Base-by-base conservation (phyloP, 768 basidiomycete genomes). In the Neoboletus magnificus region DNA sequence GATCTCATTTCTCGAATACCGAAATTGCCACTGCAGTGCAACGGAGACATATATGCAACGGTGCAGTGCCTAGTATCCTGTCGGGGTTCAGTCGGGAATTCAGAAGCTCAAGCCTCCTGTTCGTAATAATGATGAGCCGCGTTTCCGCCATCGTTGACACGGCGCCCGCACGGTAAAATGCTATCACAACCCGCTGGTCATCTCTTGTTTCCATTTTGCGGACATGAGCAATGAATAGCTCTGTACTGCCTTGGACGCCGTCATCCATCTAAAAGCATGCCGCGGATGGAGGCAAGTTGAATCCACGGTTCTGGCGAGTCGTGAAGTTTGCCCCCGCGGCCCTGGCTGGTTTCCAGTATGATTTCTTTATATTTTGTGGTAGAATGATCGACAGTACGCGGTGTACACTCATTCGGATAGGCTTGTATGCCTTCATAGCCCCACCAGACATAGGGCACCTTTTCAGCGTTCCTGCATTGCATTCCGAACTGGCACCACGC, bases 171-270 rank as follows among this genome's bases (percentile, higher is more conserved):
- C 50, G 11, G 25, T 42, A 41, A 47, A 32, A 32, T 57, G 18
- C 37, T 50, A 58, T 50, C 35, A 20, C 10, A n/a, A 29, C 20
- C 32, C 45, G 18, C 16, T 5, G 23, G 29, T 35, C 4, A 18
- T 39, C 48, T 5, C 35, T 37, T 35, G 20, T 55, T 60, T 56
- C 62, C 50, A 60, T 56, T 63, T 35, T 27, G 16, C 48, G 39
- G 44, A 43, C 33, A 45, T 32, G 47, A 48, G 23, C 0, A 7
- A 5, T 11, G 13, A 25, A 56, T 47, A 27, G 44, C 39, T 44
- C 2, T 50, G 46, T 25, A 45, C 35, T 30, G 51, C 60, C 35
- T 43, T 18, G 37, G 23, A 33, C 20, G 23, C 23, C 30, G 23
- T 46, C 18, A 30, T 30, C 23, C 12, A 23, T 15, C n/a, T 22